Percentiles rank a stretch among this genome's conserved stretches.
Conservation (phyloP, 2,329 filamentous ascomycete genomes). For the Spiromastix sp. region DNA sequence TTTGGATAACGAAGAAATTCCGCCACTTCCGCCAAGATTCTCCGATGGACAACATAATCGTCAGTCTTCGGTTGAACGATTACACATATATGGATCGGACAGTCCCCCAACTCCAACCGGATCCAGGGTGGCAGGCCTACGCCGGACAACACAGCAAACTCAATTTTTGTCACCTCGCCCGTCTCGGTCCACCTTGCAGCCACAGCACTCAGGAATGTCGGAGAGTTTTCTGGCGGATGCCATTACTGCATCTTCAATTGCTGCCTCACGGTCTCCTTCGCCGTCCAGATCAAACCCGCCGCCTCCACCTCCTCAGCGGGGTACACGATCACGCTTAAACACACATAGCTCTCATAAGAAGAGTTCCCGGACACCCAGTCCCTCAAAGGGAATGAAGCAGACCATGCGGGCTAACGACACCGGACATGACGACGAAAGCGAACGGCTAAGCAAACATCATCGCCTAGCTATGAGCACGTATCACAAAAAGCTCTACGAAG, state of each 20-base stretch:
- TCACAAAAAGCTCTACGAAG: constrained; percentile 39
- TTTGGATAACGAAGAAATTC: too few species aligned
- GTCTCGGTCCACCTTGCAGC: constrained; percentile 18
- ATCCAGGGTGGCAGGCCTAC: too few species aligned
- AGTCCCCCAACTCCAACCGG: too few species aligned
- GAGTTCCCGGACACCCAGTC: constrained; percentile 24
- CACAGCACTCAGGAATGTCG: constrained; percentile 19
- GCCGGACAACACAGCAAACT: constrained; percentile 1
- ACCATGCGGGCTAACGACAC: constrained; percentile 30
- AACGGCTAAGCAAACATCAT: constrained; percentile 20
- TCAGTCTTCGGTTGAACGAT: too few species aligned
- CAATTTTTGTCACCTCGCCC: not conserved
- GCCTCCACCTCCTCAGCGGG: constrained; percentile 28
- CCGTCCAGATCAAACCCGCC: constrained; percentile 26
- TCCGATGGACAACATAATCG: too few species aligned
- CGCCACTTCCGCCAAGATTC: too few species aligned
- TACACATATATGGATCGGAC: too few species aligned
- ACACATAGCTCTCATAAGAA: constrained; percentile 21
- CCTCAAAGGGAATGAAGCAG: constrained; percentile 28
- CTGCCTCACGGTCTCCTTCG: constrained; percentile 32
- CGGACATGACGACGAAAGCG: constrained; percentile 25
- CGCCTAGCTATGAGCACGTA: constrained; percentile 30
- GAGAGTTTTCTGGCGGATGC: constrained; percentile 35
- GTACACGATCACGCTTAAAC: constrained; percentile 25
- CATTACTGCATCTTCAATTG: constrained; percentile 38